Percentiles rank a stretch among this genome's conserved stretches.
Conservation (phyloP, 192 early-diverging fungal genomes). For the Backusella liffmaniae region DNA sequence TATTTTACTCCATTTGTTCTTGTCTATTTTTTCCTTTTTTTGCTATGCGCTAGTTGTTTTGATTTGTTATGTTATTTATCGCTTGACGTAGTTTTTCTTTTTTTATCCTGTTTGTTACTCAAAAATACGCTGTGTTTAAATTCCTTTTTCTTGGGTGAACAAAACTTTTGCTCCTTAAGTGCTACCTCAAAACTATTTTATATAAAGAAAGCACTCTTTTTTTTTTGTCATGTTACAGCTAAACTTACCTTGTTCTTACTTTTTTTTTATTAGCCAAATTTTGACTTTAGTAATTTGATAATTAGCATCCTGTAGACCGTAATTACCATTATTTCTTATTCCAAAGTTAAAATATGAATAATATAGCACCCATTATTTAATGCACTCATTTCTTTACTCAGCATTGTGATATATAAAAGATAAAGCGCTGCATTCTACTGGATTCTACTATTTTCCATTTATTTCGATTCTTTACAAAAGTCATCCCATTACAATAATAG, state of each 20-base stretch:
- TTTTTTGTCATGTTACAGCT: not conserved
- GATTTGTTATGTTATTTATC: not conserved
- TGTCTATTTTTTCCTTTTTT: not conserved
- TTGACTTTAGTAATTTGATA: not conserved
- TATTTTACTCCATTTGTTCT: not conserved
- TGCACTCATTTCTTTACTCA: not conserved
- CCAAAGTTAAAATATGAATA: not conserved
- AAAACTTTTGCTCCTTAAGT: not conserved
- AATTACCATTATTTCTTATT: not conserved
- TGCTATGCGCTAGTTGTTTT: not conserved
- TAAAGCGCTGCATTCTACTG: not conserved
- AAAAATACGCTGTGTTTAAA: constrained; percentile 4
- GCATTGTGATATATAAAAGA: not conserved
- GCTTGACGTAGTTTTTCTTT: not conserved
- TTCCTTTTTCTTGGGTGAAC: not conserved
- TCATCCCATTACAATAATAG: not conserved
- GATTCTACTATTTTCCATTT: not conserved
- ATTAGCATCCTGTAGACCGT: not conserved
- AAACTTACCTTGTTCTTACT: not conserved
- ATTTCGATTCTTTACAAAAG: not conserved
- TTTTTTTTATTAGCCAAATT: not conserved
- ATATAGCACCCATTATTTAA: not conserved
- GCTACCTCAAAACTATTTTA: not conserved
- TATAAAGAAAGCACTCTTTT: not conserved
- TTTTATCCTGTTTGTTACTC: not conserved